Percentiles rank a stretch among this genome's conserved stretches.
These are phyloP conservation scores for Phytophthora palmivora DNA, from an alignment of 352 stramenopile genomes.

Conservation along the genomic window DNA sequence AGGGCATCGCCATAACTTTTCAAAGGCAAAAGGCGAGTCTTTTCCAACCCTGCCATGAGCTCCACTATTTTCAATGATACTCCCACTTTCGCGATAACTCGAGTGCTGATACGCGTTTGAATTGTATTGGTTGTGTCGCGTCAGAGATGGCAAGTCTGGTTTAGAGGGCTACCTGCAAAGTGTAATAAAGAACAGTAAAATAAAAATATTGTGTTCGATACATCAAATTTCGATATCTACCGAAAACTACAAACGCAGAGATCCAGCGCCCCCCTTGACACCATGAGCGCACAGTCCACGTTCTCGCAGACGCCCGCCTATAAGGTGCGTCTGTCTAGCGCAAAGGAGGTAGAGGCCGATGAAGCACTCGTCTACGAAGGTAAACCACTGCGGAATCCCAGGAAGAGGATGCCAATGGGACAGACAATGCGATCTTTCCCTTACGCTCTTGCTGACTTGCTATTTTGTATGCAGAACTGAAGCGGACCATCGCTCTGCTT, in stretches of 20 bases:
- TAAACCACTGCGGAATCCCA: conserved; percentile 15
- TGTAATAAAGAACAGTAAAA: no score
- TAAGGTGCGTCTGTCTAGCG: conserved; percentile 38
- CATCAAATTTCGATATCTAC: no score
- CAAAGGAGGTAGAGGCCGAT: conserved; percentile 61
- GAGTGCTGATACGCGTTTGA: no score
- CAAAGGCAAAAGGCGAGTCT: no score
- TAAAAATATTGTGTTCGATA: no score
- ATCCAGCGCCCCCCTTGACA: conserved; percentile 3
- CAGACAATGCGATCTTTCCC: conserved; percentile 16
- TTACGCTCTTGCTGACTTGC: conserved; percentile 4
- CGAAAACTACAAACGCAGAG: not conserved
- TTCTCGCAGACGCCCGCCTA: conserved; percentile 83
- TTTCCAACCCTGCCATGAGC: no score
- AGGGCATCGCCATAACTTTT: no score
- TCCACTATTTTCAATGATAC: no score
- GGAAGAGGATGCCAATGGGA: not conserved
- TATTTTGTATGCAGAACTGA: conserved; percentile 63
- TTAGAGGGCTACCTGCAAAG: no score
- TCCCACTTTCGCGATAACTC: no score
- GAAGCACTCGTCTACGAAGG: conserved; percentile 76
- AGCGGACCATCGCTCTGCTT: conserved; percentile 73
- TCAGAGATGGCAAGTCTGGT: no score
- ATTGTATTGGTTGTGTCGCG: no score
- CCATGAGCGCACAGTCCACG: conserved; percentile 76